A percentile compares a stretch with the other conserved stretches of the same genome.
These are phyloP conservation scores for Blastobotrys buckinghamii DNA, from an alignment of 1,139 yeast genomes.

Conservation along the genomic window DNA sequence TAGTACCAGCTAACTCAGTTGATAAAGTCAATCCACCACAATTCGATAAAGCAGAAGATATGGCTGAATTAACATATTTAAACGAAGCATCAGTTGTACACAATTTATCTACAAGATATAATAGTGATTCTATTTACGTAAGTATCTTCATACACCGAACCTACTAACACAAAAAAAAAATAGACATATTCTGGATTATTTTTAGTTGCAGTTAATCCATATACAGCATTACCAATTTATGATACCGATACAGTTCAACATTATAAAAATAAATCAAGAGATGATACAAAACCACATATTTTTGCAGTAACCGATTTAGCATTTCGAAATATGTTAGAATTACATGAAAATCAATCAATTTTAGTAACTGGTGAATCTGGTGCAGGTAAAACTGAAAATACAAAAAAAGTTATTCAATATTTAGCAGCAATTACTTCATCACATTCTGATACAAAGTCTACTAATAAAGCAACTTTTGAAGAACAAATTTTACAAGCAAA, in stretches of 20 bases:
- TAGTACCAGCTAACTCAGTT: constrained; percentile 42
- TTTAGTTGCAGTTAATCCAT: constrained; percentile 93
- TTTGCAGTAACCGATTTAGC: constrained; percentile 90
- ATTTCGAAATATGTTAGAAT: constrained; percentile 63
- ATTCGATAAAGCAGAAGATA: constrained; percentile 86
- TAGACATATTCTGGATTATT: constrained; percentile 75
- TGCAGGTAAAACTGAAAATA: constrained; percentile 96
- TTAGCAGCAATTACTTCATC: constrained; percentile 63
- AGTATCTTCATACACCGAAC: constrained; percentile 12
- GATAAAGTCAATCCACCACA: constrained; percentile 80
- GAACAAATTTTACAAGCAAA: constrained; percentile 86
- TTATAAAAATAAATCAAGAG: constrained; percentile 45
- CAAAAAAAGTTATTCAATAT: constrained; percentile 93
- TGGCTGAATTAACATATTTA: constrained; percentile 91
- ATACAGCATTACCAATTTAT: constrained; percentile 71
- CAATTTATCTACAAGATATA: constrained; percentile 71
- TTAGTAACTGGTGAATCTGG: constrained; percentile 98
- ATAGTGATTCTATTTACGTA: constrained; percentile 66
- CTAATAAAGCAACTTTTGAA: constrained; percentile 47
- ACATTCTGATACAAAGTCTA: constrained; percentile 7
- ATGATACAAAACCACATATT: constrained; percentile 70
- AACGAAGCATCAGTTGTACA: constrained; percentile 93
- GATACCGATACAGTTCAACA: constrained; percentile 49
- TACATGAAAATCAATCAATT: constrained; percentile 77
- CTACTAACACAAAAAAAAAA: constrained; percentile 29